These are phyloP conservation scores for Musa itinerans DNA, from an alignment of 176 grass and related monocot genomes.

Conservation along the genomic window DNA sequence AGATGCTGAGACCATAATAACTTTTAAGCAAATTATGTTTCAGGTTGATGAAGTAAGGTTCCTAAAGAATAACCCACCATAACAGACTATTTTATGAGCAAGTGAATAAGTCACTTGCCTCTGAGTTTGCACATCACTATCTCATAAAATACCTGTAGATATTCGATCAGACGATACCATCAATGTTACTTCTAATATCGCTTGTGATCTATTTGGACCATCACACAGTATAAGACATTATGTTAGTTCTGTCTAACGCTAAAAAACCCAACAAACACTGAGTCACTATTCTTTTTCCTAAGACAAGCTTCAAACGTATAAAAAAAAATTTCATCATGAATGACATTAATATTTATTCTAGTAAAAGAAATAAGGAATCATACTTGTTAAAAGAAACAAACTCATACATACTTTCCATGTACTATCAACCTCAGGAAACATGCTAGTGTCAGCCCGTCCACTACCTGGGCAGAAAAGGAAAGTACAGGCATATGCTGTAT, in stretches of 20 bases:
- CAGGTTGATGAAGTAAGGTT: no score
- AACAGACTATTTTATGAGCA: no score
- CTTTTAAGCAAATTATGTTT: no score
- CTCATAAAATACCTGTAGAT: no score
- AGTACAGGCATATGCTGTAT: neutral
- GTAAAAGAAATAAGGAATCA: neutral
- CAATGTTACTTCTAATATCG: neutral
- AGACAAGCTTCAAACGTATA: neutral
- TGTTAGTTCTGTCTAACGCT: neutral
- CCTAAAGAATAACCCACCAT: no score
- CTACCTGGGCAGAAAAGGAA: slow-evolving; percentile 32
- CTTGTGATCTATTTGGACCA: neutral
- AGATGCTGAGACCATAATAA: no score
- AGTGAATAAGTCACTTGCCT: no score
- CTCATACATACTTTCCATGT: slow-evolving; percentile 64
- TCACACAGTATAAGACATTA: neutral
- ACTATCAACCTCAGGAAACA: slow-evolving; percentile 90
- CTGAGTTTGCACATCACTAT: no score
- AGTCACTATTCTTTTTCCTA: neutral
- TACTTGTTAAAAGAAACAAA: neutral
- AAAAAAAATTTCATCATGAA: neutral
- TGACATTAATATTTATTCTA: neutral
- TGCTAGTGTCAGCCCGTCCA: slow-evolving; percentile 44
- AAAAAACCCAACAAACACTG: neutral
- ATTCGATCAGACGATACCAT: neutral